These are phyloP conservation scores for Boletus fagicola DNA, from an alignment of 768 basidiomycete genomes.

Conservation along the genomic window DNA sequence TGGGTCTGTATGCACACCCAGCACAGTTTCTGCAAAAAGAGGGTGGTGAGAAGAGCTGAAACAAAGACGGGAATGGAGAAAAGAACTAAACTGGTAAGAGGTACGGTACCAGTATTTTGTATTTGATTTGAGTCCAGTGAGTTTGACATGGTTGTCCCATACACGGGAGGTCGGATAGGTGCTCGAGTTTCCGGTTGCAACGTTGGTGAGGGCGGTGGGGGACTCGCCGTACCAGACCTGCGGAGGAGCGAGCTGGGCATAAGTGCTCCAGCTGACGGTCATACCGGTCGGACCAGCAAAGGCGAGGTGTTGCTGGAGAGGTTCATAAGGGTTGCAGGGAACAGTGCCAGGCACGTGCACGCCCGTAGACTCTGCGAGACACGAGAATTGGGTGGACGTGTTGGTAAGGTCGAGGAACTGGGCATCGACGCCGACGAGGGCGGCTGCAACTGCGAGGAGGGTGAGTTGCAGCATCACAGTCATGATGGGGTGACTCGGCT, in stretches of 20 bases:
- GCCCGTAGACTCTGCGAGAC: slow-evolving; percentile 28
- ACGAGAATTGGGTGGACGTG: slow-evolving; percentile 15
- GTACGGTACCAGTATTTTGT: slow-evolving; percentile 31
- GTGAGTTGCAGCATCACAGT: slow-evolving; percentile 12
- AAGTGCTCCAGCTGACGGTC: slow-evolving; percentile 29
- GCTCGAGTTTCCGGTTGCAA: slow-evolving; percentile 20
- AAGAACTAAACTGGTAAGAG: slow-evolving; percentile 24
- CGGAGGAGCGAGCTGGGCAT: slow-evolving; percentile 18
- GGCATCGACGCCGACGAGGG: slow-evolving; percentile 13
- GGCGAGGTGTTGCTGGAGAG: slow-evolving; percentile 27
- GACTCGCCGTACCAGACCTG: slow-evolving; percentile 28
- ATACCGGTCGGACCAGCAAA: slow-evolving; percentile 27
- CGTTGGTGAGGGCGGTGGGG: slow-evolving; percentile 17
- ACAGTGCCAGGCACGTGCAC: slow-evolving; percentile 29
- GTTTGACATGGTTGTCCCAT: slow-evolving; percentile 29
- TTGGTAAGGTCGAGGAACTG: slow-evolving; percentile 20
- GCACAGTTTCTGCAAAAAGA: slow-evolving; percentile 23
- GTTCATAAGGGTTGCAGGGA: slow-evolving; percentile 29
- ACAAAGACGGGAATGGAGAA: background rate
- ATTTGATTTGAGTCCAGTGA: slow-evolving; percentile 23
- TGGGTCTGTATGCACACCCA: slow-evolving; percentile 26
- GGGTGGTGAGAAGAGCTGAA: background rate
- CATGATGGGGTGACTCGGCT: background rate
- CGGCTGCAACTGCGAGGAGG: background rate
- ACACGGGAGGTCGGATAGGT: slow-evolving; percentile 28